Base-by-base conservation (phyloP, 352 stramenopile species). In the Globisporangium paddicum region DNA sequence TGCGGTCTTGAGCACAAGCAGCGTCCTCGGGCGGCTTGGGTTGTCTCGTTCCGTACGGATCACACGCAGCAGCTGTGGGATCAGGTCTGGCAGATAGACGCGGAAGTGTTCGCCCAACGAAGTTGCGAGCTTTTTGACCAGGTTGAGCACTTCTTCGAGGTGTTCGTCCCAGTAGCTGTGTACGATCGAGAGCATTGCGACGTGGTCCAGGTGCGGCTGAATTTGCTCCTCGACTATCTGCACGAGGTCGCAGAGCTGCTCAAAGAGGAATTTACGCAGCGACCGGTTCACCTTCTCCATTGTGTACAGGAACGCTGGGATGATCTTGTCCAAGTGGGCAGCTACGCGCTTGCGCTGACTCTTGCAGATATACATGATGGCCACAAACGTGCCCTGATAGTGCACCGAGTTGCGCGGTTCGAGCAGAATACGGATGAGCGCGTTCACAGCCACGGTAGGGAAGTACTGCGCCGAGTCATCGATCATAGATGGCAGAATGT, bases 291-390 rank as follows among this genome's bases (percentile, higher is more conserved):
- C 84, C 51, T 81, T 86, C 55, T 95, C 85, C 64, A 99, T 89
- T 28, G 96, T 96, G 53, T 95, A 86, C 44, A 99, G 70, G 53
- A 99, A 98, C 38, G 98, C 95, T 26, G 97, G 97, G 28, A 99
- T 95, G 69, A 99, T 98, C 44, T 96, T 91, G 55, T 96, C 89
- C 23, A 99, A 75, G 66, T 99, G 99, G 18, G 87, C 89, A 10
- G 96, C 94, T 63, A 97, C 98, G 32, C 87, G 85, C 40, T 98
- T 83, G 0, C 95, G 92, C 35, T 99, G 86, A 47, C 86, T 96
- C 68, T 98, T 97, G 76, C 98, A 99, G 63, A 99, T 99, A 64
- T 98, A 98, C 84, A 98, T 99, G 51, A 99, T 95, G 19, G 97
- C 96, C 50, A 99, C 96, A 61, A 99, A 98, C 5, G 97, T 97